Evolutionary conservation across 2,329 filamentous ascomycete genomes (phyloP).

Genomic region (Colletotrichum liaoningense): DNA sequence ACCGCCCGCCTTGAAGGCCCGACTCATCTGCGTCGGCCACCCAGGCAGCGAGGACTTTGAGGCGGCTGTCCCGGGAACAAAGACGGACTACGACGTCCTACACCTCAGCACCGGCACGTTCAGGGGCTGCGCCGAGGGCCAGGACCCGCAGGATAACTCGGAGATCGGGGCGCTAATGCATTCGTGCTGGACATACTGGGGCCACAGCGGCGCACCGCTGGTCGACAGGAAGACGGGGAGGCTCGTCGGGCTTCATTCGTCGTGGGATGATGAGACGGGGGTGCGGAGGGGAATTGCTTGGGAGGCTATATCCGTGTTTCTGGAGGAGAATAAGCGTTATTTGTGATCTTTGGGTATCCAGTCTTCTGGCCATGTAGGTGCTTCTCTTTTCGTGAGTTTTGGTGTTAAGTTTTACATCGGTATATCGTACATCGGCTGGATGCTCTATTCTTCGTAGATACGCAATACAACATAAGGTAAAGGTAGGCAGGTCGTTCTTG

Average conservation of each 20-base stretch:
- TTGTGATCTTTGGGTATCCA: not conserved
- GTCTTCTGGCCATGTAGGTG: not conserved
- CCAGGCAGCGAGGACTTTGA: slow-evolving; percentile 57
- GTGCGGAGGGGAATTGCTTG: slow-evolving; percentile 61
- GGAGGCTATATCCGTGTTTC: slow-evolving; percentile 56
- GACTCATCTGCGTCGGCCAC: slow-evolving; percentile 48
- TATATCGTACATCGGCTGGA: not conserved
- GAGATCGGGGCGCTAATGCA: slow-evolving; percentile 65
- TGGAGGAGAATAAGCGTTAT: slow-evolving; percentile 25
- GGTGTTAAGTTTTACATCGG: too few relatives aligned
- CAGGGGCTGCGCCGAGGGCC: slow-evolving; percentile 49
- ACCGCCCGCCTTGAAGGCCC: slow-evolving; percentile 36
- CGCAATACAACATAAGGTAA: not conserved
- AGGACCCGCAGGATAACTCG: slow-evolving; percentile 60
- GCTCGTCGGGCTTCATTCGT: slow-evolving; percentile 63
- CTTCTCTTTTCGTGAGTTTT: not conserved
- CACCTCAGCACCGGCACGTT: slow-evolving; percentile 57
- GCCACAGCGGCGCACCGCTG: slow-evolving; percentile 63
- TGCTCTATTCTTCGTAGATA: not conserved
- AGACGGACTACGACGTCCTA: slow-evolving; percentile 59
- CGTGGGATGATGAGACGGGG: slow-evolving; percentile 63
- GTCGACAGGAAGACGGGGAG: slow-evolving; percentile 49
- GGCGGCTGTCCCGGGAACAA: slow-evolving; percentile 43
- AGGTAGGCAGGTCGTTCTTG: not conserved
- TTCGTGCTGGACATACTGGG: slow-evolving; percentile 69